Evolutionary conservation across 768 basidiomycete species (phyloP).

Genomic region (Lactarius quietus): DNA sequence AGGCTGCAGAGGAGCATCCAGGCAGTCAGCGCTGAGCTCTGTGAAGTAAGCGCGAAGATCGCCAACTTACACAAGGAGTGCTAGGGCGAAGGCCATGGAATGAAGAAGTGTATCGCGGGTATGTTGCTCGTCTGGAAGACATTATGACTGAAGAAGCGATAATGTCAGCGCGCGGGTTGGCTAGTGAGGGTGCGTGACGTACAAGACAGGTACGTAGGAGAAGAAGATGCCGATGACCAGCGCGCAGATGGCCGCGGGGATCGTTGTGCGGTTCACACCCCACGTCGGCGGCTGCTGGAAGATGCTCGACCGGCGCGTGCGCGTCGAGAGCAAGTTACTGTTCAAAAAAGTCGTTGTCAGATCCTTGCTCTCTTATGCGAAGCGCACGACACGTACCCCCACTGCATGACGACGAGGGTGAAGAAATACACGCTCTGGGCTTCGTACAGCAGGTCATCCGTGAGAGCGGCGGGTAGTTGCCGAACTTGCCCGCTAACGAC

Average conservation of each 20-base stretch:
- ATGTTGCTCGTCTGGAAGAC: conserved; percentile 50
- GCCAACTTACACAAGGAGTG: conserved; percentile 26
- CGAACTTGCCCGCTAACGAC: conserved; percentile 44
- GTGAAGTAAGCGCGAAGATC: background rate
- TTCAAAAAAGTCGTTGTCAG: background rate
- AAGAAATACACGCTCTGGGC: conserved; percentile 55
- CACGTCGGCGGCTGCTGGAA: conserved; percentile 51
- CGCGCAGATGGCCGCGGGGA: conserved; percentile 45
- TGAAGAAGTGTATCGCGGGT: conserved; percentile 45
- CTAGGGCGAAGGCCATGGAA: conserved; percentile 47
- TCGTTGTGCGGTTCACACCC: conserved; percentile 39
- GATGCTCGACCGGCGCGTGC: conserved; percentile 51
- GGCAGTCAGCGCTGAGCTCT: background rate
- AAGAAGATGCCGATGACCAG: conserved; percentile 45
- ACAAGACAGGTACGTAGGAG: conserved; percentile 41
- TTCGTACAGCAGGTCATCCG: conserved; percentile 39
- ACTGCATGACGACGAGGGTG: conserved; percentile 56
- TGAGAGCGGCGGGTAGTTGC: conserved; percentile 39
- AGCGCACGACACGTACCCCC: conserved; percentile 33
- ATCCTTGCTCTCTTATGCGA: background rate
- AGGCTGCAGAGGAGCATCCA: background rate
- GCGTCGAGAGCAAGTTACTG: conserved; percentile 49
- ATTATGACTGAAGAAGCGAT: conserved; percentile 34
- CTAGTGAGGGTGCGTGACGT: background rate
- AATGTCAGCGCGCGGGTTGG: background rate